phyloP scores from a whole-genome alignment of 371 early-diverging fungal genomes.

The Haplosporangium sp. region DNA sequence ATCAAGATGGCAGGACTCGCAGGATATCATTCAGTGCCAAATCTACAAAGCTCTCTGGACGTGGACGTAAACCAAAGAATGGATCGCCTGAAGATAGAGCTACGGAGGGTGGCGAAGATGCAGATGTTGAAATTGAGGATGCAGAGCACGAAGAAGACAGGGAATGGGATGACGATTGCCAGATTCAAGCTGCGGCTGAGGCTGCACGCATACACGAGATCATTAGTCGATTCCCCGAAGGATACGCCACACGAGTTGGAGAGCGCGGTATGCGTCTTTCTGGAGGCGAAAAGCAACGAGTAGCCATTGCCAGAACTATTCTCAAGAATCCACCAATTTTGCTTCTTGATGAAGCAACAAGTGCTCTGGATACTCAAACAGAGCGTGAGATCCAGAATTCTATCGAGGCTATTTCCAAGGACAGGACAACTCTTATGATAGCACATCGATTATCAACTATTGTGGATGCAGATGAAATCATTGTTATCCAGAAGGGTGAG shows the following conservation, averaged over 20 bases:
- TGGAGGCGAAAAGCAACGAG: constrained; percentile 96
- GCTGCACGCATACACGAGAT: constrained; percentile 84
- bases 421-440: constrained; percentile 94
- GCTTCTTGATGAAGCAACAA: constrained; percentile 78
- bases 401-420: constrained; percentile 71
- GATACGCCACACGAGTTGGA: constrained; percentile 94
- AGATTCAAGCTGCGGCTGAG: constrained; percentile 73
- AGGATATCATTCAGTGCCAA: constrained; percentile 21
- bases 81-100: constrained; percentile 5
- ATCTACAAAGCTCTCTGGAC: constrained; percentile 1
- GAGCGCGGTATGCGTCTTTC: constrained; percentile 92
- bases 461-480: constrained; percentile 81
- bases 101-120: constrained; percentile 56
- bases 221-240: constrained; percentile 73
- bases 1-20: constrained; percentile 7
- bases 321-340: constrained; percentile 83
- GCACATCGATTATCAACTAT: constrained; percentile 93
- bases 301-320: constrained; percentile 87
- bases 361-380: constrained; percentile 68
- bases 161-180: constrained; percentile 46
- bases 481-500: constrained; percentile 83
- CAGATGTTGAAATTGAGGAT: constrained; percentile 64
- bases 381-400: constrained; percentile 87
- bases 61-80: constrained; percentile 25
- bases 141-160: constrained; percentile 34